Conservation (phyloP, 129 eudicot species). For the Apium graveolens region DNA sequence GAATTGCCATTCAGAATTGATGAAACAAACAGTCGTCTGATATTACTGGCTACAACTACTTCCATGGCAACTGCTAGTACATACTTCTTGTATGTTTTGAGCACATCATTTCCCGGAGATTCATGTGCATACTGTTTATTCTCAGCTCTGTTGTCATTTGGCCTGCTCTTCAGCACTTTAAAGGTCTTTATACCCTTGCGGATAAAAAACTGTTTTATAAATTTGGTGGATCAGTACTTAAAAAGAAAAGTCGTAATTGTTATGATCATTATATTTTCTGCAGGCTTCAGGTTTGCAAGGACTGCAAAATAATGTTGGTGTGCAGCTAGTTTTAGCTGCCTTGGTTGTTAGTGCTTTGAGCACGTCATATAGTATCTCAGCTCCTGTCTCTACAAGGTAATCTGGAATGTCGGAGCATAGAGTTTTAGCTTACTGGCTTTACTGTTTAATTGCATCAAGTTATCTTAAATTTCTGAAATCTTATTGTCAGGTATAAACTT, state of each 20-base stretch:
- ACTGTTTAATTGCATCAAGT: background rate
- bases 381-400: constrained; percentile 59
- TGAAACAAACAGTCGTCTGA: constrained; percentile 41
- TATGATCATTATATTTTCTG: constrained; percentile 10
- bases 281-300: constrained; percentile 65
- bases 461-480: background rate
- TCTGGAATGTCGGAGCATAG: background rate
- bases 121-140: constrained; percentile 74
- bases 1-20: constrained; percentile 37
- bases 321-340: constrained; percentile 57
- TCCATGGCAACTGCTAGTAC: constrained; percentile 97
- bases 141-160: constrained; percentile 66
- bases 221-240: background rate
- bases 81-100: constrained; percentile 75
- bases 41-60: constrained; percentile 64
- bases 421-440: background rate
- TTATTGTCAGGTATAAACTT: background rate
- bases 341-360: constrained; percentile 65
- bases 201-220: background rate
- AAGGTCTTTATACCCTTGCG: constrained; percentile 43
- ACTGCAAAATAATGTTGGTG: constrained; percentile 40
- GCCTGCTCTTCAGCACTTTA: constrained; percentile 58
- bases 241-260: background rate
- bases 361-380: constrained; percentile 52
- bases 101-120: constrained; percentile 66